Percentiles rank a stretch among this genome's conserved stretches.
These are phyloP conservation scores for Mycena venus DNA, from an alignment of 768 basidiomycete species.

Conservation along the genomic window DNA sequence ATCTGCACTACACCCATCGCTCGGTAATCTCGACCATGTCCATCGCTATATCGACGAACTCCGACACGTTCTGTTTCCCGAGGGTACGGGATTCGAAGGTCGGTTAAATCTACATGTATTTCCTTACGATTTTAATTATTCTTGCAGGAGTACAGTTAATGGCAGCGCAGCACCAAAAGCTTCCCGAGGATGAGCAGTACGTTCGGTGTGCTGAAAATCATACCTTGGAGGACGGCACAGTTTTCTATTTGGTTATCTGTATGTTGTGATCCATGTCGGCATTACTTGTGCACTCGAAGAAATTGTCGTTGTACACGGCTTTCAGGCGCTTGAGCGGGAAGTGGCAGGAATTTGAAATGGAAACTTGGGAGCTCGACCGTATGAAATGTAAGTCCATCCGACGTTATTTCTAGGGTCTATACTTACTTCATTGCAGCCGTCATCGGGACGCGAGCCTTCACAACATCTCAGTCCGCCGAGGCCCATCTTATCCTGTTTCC, in stretches of 20 bases:
- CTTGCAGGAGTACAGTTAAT: background rate
- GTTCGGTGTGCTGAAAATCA: conserved; percentile 36
- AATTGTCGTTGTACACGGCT: background rate
- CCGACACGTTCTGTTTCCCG: conserved; percentile 34
- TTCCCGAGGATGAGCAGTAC: conserved; percentile 30
- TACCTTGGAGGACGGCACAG: conserved; percentile 6
- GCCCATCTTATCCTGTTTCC: conserved; percentile 40
- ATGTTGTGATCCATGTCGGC: conserved; percentile 38
- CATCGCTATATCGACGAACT: conserved; percentile 35
- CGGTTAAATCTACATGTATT: background rate
- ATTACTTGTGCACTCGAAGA: conserved; percentile 23
- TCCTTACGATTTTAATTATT: background rate
- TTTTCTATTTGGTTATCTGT: conserved; percentile 33
- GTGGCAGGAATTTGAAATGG: no score
- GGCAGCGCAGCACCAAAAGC: conserved; percentile 21
- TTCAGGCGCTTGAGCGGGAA: conserved; percentile 7
- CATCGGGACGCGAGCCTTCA: conserved; percentile 37
- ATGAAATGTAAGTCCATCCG: conserved; percentile 4
- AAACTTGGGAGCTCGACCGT: background rate
- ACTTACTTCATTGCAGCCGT: conserved; percentile 32
- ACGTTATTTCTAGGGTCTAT: no score
- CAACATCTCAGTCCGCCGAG: conserved; percentile 40
- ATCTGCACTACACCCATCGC: background rate
- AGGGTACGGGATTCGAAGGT: conserved; percentile 43
- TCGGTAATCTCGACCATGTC: conserved; percentile 39